These are phyloP conservation scores for Tylopilus sp. DNA, from an alignment of 768 basidiomycete species.

Conservation along the genomic window DNA sequence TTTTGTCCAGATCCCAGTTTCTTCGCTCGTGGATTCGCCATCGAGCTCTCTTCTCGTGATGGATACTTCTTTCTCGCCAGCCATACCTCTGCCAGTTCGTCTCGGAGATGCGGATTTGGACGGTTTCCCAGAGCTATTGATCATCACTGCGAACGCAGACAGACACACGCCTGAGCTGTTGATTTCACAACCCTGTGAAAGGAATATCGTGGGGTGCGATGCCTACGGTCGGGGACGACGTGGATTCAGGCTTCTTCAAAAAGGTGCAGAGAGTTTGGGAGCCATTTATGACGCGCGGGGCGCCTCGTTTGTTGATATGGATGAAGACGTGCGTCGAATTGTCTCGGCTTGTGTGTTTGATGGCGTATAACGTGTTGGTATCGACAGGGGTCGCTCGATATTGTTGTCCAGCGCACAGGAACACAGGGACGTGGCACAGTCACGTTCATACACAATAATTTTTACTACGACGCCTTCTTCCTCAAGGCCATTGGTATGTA, in stretches of 20 bases:
- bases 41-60: constrained; percentile 60
- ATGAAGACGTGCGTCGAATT: constrained; percentile 80
- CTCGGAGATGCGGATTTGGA: constrained; percentile 91
- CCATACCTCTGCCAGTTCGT: constrained; percentile 73
- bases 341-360: background rate
- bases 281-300: constrained; percentile 74
- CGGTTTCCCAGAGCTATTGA: constrained; percentile 87
- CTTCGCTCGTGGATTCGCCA: constrained; percentile 49
- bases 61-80: constrained; percentile 61
- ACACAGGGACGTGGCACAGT: constrained; percentile 58
- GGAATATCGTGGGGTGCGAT: constrained; percentile 56
- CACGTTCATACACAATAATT: constrained; percentile 91
- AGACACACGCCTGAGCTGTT: constrained; percentile 58
- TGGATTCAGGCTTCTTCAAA: constrained; percentile 56
- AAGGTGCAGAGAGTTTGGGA: constrained; percentile 60
- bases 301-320: constrained; percentile 83
- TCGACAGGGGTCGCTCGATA: constrained; percentile 79
- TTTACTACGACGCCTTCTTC: constrained; percentile 99
- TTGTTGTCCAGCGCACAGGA: constrained; percentile 86
- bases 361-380: background rate
- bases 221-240: constrained; percentile 49
- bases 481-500: constrained; percentile 86
- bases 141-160: constrained; percentile 45
- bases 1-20: constrained; percentile 64
- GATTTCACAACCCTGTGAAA: constrained; percentile 59